These are phyloP conservation scores for Saccharomycopsis amapae DNA, from an alignment of 805 yeast species.

Conservation along the genomic window DNA sequence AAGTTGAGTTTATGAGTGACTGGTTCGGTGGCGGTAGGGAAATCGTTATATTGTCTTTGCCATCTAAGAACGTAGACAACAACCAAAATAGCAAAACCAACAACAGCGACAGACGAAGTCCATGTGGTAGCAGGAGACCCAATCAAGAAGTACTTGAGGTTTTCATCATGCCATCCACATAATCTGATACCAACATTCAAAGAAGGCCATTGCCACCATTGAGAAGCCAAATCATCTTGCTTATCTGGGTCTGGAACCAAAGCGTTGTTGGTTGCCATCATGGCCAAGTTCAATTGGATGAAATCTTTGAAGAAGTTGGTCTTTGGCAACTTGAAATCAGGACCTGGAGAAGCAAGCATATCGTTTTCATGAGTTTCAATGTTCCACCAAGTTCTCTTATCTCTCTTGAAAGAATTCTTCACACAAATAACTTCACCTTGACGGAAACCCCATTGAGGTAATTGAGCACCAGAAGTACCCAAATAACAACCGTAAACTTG, in stretches of 20 bases:
- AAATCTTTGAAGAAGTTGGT: constrained; percentile 75
- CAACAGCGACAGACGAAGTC: constrained; percentile 57
- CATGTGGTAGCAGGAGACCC: constrained; percentile 78
- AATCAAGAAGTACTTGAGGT: constrained; percentile 55
- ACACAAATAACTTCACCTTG: constrained; percentile 93
- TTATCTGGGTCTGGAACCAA: constrained; percentile 73
- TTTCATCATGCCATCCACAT: constrained; percentile 61
- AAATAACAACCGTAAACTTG: constrained; percentile 71
- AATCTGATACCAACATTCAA: constrained; percentile 66
- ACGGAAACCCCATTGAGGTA: constrained; percentile 97
- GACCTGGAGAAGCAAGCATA: constrained; percentile 51
- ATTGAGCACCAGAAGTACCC: constrained; percentile 69
- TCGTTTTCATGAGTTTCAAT: constrained; percentile 63
- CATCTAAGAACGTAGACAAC: constrained; percentile 55
- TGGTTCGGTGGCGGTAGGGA: constrained; percentile 34
- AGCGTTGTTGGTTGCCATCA: constrained; percentile 85
- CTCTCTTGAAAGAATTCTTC: constrained; percentile 58
- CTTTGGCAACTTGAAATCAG: constrained; percentile 59
- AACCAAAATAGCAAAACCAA: constrained; percentile 43
- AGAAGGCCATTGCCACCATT: constrained; percentile 90
- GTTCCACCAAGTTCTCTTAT: constrained; percentile 87
- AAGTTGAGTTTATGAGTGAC: constrained; percentile 34
- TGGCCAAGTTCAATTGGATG: constrained; percentile 66
- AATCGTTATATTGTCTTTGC: constrained; percentile 73
- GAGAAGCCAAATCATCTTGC: constrained; percentile 61